Conservation (phyloP, 108 stramenopile species). For the Epipyxis sp. region DNA sequence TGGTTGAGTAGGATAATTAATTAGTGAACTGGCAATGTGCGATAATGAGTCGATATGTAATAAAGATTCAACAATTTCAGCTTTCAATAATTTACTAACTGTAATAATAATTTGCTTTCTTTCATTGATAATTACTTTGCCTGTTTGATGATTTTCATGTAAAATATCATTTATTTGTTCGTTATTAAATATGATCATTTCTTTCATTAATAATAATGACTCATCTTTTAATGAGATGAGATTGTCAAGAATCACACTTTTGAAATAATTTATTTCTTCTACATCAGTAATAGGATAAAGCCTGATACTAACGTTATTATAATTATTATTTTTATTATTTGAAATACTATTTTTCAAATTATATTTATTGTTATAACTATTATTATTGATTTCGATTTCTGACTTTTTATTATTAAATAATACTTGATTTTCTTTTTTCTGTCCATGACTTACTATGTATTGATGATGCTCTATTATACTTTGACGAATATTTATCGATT, state of each 20-base stretch:
- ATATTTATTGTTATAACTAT: too few relatives aligned
- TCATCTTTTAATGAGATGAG: neutral
- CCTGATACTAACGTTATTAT: too few relatives aligned
- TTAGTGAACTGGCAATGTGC: neutral
- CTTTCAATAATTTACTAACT: neutral
- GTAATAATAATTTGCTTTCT: neutral
- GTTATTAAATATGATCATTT: neutral
- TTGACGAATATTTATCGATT: neutral
- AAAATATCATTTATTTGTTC: too few relatives aligned
- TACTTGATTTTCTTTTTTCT: too few relatives aligned
- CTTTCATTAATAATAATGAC: neutral
- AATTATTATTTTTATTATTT: too few relatives aligned
- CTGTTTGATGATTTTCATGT: too few relatives aligned
- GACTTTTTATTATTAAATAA: too few relatives aligned
- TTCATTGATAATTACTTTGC: too few relatives aligned
- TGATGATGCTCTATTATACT: neutral
- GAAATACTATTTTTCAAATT: too few relatives aligned
- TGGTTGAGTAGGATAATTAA: neutral
- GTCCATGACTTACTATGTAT: neutral
- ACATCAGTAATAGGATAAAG: too few relatives aligned
- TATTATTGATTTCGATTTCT: too few relatives aligned
- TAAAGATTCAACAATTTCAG: neutral
- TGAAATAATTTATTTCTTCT: neutral
- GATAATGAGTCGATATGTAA: neutral
- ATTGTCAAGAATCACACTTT: neutral